Conservation (phyloP, 2,329 filamentous ascomycete genomes). For the Neonectria ditissima region DNA sequence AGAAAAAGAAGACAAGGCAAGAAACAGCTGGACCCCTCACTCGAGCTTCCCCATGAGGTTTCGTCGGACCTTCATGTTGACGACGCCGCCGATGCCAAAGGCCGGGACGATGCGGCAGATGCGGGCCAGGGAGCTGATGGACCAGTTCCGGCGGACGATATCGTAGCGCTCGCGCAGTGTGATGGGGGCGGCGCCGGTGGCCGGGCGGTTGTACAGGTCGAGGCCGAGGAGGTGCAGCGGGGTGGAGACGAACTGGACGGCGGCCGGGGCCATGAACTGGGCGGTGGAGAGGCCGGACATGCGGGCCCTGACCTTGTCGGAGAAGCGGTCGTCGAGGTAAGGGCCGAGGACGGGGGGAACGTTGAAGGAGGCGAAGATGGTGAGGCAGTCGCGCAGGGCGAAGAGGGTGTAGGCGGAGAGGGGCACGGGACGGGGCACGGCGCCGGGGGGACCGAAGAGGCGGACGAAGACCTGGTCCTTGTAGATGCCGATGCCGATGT, state of each 20-base stretch:
- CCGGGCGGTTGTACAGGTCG: slow-evolving; percentile 83
- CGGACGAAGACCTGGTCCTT: slow-evolving; percentile 89
- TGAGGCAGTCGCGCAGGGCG: slow-evolving; percentile 84
- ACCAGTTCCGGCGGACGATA: slow-evolving; percentile 80
- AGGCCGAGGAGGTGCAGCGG: slow-evolving; percentile 87
- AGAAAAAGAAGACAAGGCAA: slow-evolving; percentile 2
- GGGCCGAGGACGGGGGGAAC: slow-evolving; percentile 84
- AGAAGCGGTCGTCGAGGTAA: slow-evolving; percentile 66
- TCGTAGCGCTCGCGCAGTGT: slow-evolving; percentile 70
- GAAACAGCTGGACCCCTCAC: slow-evolving; percentile 31
- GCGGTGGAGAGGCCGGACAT: slow-evolving; percentile 72
- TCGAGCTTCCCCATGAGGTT: slow-evolving; percentile 73
- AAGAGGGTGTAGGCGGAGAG: slow-evolving; percentile 82
- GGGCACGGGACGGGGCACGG: slow-evolving; percentile 69
- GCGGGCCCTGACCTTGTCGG: slow-evolving; percentile 57
- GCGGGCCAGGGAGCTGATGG: slow-evolving; percentile 77
- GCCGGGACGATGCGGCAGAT: slow-evolving; percentile 89
- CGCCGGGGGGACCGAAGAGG: slow-evolving; percentile 77
- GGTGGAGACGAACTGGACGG: slow-evolving; percentile 82
- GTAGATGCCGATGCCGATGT: slow-evolving; percentile 87
- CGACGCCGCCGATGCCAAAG: slow-evolving; percentile 88
- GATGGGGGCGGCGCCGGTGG: slow-evolving; percentile 44
- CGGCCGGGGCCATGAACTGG: slow-evolving; percentile 84
- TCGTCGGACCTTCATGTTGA: slow-evolving; percentile 79
- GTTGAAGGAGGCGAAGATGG: slow-evolving; percentile 94